Evolutionary conservation across 305 asterid species (phyloP), one percentile per base, ranked within the genome.

Genomic region (Fraxinus sp.): DNA sequence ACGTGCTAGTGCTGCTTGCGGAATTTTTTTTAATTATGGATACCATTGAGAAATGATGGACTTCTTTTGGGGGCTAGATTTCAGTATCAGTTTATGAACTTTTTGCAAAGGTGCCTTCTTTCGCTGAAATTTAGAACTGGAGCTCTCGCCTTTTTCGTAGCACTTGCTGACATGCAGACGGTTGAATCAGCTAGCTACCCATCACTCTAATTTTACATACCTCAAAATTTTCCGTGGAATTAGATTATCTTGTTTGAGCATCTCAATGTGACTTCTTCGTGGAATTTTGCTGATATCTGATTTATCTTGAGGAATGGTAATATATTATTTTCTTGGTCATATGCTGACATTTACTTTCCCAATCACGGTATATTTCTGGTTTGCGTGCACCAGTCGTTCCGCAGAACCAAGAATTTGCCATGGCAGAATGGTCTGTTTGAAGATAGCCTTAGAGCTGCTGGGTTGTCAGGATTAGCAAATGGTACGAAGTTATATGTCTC

Each of bases 401-500:
- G 93, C 92, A 91, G 97, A 92, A 78, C 92, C 88, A 92, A 89
- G 93, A 91, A 86, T 86, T 79, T 92, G 68, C 97, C 95, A 20
- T 91, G 97, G 98, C 97, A 93, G 90, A 92, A 88, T 89, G 97
- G 93, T 88, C 83, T 96, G 84, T 87, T 94, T 85, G 98, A 93
- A 86, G 98, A 93, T 81, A 82, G 98, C 90, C 94, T 96, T n/a
- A 91, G 91, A 91, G 96, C 98, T 84, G 98, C 94, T 83, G 99
- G 98, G 77, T 74, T 92, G 41, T 88, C 98, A 16, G 93, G 90
- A 80, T 79, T 91, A 86, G 98, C 91, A 81, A 89, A 84, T 86
- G 98, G 97, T 70, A 86, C 99, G 26, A 94, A 91, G 91, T 89
- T 94, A 35, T 89, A 87, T 85, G 90, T 96, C 77, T 92, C 98